These are phyloP conservation scores for Prunus davidiana DNA, from an alignment of 306 rosid genomes.

Conservation along the genomic window DNA sequence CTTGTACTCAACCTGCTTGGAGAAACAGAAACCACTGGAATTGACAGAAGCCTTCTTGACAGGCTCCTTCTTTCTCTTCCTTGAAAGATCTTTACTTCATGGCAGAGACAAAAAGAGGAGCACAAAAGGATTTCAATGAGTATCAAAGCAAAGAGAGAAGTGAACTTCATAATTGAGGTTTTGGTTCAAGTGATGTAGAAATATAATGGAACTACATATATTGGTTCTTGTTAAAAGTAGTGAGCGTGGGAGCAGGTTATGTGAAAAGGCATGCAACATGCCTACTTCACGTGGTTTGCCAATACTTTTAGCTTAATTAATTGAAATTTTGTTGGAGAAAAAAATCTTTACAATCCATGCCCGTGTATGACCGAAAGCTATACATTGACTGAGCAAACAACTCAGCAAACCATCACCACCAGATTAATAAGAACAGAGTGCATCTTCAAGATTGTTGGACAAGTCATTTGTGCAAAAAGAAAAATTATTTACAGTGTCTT, in stretches of 20 bases:
- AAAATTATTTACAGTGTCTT: not conserved
- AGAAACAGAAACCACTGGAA: conserved; percentile 35
- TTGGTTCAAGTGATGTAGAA: conserved; percentile 14
- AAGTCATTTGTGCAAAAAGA: not conserved
- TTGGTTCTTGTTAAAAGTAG: conserved; percentile 12
- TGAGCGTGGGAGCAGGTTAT: conserved; percentile 41
- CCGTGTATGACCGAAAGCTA: not conserved
- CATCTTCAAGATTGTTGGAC: not conserved
- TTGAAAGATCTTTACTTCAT: conserved; percentile 14
- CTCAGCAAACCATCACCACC: not conserved
- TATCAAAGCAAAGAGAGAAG: conserved; percentile 38
- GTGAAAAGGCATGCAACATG: conserved; percentile 31
- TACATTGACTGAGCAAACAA: not conserved
- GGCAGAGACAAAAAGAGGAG: conserved; percentile 36
- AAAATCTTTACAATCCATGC: not conserved
- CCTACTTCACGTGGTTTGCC: conserved; percentile 56
- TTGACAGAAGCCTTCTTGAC: conserved; percentile 44
- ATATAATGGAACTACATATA: not conserved
- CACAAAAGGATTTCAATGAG: conserved; percentile 37
- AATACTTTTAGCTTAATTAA: conserved; percentile 16
- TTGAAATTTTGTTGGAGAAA: not conserved
- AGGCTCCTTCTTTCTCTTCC: conserved; percentile 34
- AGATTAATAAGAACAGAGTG: not conserved
- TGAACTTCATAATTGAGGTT: conserved; percentile 32
- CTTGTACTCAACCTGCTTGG: not conserved